A percentile compares a stretch with the other conserved stretches of the same genome.
phyloP scores from a whole-genome alignment of 2,329 filamentous ascomycete genomes.

The Emericellopsis atlantica region DNA sequence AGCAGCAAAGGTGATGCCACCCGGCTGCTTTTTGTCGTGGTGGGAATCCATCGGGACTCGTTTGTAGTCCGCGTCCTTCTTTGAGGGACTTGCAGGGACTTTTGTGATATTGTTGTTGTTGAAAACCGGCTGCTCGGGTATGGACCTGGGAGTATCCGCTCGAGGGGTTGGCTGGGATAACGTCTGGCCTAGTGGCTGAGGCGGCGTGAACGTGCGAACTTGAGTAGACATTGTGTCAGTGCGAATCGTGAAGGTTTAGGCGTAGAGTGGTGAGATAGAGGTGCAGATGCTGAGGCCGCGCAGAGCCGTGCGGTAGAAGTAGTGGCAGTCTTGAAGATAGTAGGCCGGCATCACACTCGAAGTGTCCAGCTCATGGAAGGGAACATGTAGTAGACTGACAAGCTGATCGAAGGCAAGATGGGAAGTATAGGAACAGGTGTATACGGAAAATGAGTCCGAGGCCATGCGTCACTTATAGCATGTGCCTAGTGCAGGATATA shows the following conservation, averaged over 20 bases:
- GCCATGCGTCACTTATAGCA: background rate
- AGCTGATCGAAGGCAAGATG: background rate
- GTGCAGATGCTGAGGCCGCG: conserved; percentile 77
- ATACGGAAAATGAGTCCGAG: background rate
- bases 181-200: conserved; percentile 61
- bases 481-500: background rate
- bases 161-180: conserved; percentile 30
- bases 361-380: background rate
- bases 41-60: conserved; percentile 40
- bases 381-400: background rate
- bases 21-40: conserved; percentile 41
- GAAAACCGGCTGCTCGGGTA: conserved; percentile 20
- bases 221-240: conserved; percentile 23
- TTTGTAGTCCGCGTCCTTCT: conserved; percentile 18
- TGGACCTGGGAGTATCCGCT: conserved; percentile 22
- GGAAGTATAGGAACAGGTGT: background rate
- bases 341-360: conserved; percentile 63
- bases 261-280: conserved; percentile 63
- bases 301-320: conserved; percentile 84
- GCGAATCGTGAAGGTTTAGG: conserved; percentile 27
- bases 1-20: conserved; percentile 74
- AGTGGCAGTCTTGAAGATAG: conserved; percentile 78
- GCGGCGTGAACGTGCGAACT: conserved; percentile 37
- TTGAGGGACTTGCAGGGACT: background rate
- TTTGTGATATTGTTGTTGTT: conserved; percentile 1